Conservation (phyloP, 495 filamentous ascomycete genomes). For the Xylaria sp. region DNA sequence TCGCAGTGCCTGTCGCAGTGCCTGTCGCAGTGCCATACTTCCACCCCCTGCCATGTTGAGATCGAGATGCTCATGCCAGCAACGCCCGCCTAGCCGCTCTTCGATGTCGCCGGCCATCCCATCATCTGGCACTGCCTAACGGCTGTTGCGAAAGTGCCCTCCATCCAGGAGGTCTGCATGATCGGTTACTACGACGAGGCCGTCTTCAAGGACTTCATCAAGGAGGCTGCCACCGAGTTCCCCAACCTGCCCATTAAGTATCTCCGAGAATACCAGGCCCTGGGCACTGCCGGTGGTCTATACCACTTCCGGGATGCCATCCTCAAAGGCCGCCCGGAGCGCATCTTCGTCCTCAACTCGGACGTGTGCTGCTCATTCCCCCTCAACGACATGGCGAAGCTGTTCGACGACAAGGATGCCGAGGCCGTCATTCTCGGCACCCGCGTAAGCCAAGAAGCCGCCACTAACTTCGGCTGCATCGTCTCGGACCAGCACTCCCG, state of each 20-base stretch:
- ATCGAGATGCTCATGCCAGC: neutral
- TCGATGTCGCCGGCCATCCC: slow-evolving; percentile 96
- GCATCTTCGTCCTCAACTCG: slow-evolving; percentile 96
- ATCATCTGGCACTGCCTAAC: slow-evolving; percentile 98
- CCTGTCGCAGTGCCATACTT: neutral
- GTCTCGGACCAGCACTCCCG: slow-evolving; percentile 94
- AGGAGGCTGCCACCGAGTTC: slow-evolving; percentile 82
- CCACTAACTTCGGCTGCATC: slow-evolving; percentile 97
- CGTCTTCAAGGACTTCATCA: slow-evolving; percentile 97
- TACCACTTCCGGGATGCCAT: slow-evolving; percentile 99
- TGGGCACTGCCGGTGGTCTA: slow-evolving; percentile 94
- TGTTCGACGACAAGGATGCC: slow-evolving; percentile 94
- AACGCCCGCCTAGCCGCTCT: slow-evolving; percentile 75
- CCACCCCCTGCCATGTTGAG: neutral
- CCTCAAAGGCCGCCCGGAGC: slow-evolving; percentile 91
- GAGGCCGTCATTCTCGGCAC: slow-evolving; percentile 98
- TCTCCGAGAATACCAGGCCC: slow-evolving; percentile 94
- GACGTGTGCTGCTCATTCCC: slow-evolving; percentile 99
- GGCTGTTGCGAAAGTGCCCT: slow-evolving; percentile 88
- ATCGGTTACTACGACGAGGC: slow-evolving; percentile 99
- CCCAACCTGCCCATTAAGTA: slow-evolving; percentile 92
- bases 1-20: no score
- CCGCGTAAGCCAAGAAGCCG: slow-evolving; percentile 87
- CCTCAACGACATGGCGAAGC: slow-evolving; percentile 88
- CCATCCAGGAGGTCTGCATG: slow-evolving; percentile 94